These are phyloP conservation scores for Septoria petroselini DNA, from an alignment of 2,329 filamentous ascomycete species.

Conservation along the genomic window DNA sequence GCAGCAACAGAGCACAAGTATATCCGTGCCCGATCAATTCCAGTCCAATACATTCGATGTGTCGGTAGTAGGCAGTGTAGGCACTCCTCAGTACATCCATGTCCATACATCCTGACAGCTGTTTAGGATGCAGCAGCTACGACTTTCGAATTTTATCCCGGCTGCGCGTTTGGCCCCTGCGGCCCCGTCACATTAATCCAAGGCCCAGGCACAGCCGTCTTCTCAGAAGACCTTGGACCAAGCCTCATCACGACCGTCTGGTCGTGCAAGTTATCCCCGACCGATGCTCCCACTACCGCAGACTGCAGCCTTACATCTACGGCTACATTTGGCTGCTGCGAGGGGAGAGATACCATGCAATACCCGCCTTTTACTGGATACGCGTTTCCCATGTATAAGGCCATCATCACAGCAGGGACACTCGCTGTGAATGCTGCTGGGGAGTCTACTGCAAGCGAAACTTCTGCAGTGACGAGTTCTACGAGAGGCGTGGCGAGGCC, in stretches of 20 bases:
- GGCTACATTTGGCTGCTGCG: constrained; percentile 1
- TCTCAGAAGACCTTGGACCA: constrained; percentile 1
- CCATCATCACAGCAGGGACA: constrained; percentile 4
- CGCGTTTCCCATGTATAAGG: constrained; percentile 7
- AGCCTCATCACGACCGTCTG: constrained; percentile 9
- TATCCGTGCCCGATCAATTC: constrained; percentile 9
- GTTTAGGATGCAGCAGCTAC: constrained; percentile 6
- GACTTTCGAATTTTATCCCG: constrained; percentile 10
- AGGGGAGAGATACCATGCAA: constrained; percentile 1
- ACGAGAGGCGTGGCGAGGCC: not conserved
- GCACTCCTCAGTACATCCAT: not conserved
- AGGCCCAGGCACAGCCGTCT: constrained; percentile 8
- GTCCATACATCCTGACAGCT: not conserved
- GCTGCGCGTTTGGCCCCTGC: constrained; percentile 5
- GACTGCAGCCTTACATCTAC: constrained; percentile 4
- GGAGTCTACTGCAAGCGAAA: not conserved
- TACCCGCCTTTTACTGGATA: not conserved
- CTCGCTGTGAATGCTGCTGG: not conserved
- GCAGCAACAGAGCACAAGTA: constrained; percentile 4
- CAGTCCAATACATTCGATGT: constrained; percentile 10
- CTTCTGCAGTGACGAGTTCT: not conserved
- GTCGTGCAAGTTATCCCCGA: constrained; percentile 1
- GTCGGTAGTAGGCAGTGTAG: constrained; percentile 9
- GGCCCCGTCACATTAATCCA: constrained; percentile 10
- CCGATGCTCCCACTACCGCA: constrained; percentile 6